A percentile compares a stretch with the other conserved stretches of the same genome.
Evolutionary conservation across 164 flowering plant genomes (phyloP).

Genomic region (Platanus orientalis): DNA sequence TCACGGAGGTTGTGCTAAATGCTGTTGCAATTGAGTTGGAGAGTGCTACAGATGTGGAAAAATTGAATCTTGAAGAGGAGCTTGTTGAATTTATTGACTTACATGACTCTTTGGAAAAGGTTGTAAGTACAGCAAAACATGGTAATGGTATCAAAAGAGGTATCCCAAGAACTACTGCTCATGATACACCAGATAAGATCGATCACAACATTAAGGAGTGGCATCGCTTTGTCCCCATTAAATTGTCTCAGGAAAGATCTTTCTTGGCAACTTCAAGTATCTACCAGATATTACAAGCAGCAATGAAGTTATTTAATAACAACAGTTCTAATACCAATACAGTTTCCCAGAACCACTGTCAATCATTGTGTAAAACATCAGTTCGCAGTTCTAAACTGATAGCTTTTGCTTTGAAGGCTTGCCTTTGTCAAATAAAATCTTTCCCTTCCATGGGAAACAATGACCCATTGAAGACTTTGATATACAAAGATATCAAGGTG

Average conservation of each 20-base stretch:
- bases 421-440: conserved; percentile 44
- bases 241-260: conserved; percentile 33
- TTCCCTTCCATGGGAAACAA: conserved; percentile 30
- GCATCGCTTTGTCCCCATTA: conserved; percentile 22
- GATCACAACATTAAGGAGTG: conserved; percentile 18
- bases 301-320: conserved; percentile 23
- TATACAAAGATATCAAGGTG: conserved; percentile 59
- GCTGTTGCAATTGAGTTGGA: conserved; percentile 47
- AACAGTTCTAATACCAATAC: conserved; percentile 16
- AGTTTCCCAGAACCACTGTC: conserved; percentile 44
- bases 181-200: conserved; percentile 22
- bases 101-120: conserved; percentile 44
- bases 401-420: conserved; percentile 46
- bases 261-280: conserved; percentile 68
- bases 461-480: conserved; percentile 47
- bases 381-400: conserved; percentile 26
- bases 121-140: conserved; percentile 21
- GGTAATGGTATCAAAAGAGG: conserved; percentile 30
- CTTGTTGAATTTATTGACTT: conserved; percentile 45
- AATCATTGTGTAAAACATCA: conserved; percentile 28
- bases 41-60: conserved; percentile 43
- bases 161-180: conserved; percentile 25
- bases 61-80: conserved; percentile 56
- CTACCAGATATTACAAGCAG: conserved; percentile 36
- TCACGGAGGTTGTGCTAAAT: conserved; percentile 66